A percentile compares a stretch with the other conserved stretches of the same genome.
phyloP scores from a whole-genome alignment of 345 rosid genomes.

The Leavenworthia alabamica region DNA sequence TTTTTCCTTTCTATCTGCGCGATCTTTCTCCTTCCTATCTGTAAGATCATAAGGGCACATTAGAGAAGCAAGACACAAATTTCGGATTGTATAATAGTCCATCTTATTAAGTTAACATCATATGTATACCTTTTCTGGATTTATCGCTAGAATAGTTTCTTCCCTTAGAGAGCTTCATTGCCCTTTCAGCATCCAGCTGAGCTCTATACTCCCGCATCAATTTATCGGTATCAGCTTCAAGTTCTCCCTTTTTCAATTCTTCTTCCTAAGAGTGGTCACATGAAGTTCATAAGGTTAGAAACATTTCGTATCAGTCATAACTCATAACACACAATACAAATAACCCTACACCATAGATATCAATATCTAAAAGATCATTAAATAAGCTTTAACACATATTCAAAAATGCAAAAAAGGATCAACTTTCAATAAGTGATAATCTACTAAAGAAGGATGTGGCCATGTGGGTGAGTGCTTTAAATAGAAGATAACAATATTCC shows the following conservation, averaged over 20 bases:
- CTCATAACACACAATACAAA: constrained; percentile 1
- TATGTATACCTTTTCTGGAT: constrained; percentile 48
- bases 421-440: constrained; percentile 8
- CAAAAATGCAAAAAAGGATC: background rate
- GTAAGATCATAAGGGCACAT: background rate
- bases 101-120: constrained; percentile 1
- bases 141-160: constrained; percentile 60
- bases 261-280: constrained; percentile 56
- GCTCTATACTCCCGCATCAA: constrained; percentile 98
- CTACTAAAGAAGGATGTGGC: background rate
- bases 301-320: background rate
- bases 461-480: background rate
- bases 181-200: constrained; percentile 93
- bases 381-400: background rate
- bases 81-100: background rate
- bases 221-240: constrained; percentile 83
- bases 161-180: constrained; percentile 82
- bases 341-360: background rate
- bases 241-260: constrained; percentile 68
- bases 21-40: constrained; percentile 13
- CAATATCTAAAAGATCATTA: background rate
- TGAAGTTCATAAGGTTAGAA: background rate
- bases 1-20: constrained; percentile 62
- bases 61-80: background rate
- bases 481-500: background rate